Evolutionary conservation across 495 filamentous ascomycete species (phyloP).

Genomic region (Zalerion maritima): DNA sequence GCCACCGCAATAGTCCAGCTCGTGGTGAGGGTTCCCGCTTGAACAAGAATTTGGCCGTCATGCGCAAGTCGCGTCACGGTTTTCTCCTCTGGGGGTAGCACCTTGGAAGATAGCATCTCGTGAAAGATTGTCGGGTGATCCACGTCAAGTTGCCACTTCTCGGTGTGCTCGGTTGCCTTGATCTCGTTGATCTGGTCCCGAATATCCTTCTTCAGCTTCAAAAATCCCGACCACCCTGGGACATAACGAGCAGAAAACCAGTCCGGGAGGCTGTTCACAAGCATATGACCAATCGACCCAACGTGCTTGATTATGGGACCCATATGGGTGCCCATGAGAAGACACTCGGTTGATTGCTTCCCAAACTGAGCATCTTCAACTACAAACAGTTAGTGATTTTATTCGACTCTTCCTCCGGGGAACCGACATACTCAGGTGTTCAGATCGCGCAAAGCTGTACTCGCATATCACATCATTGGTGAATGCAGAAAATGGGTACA

Average conservation of each 20-base stretch:
- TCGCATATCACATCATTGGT: constrained; percentile 15
- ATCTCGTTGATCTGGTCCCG: constrained; percentile 1
- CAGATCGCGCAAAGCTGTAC: no score
- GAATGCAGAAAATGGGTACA: constrained; percentile 15
- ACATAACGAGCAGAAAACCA: background rate
- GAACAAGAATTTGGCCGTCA: constrained; percentile 29
- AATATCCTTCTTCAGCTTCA: constrained; percentile 2
- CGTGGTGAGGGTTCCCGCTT: constrained; percentile 33
- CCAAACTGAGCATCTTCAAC: background rate
- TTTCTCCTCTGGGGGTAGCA: constrained; percentile 14
- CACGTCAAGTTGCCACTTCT: constrained; percentile 2
- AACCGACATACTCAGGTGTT: background rate
- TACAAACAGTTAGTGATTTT: background rate
- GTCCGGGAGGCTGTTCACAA: background rate
- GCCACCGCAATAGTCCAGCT: constrained; percentile 21
- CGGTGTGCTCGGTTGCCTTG: constrained; percentile 1
- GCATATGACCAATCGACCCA: background rate
- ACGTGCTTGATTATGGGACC: constrained; percentile 2
- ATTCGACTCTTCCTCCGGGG: background rate
- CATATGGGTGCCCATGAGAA: constrained; percentile 2
- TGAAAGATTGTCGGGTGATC: constrained; percentile 2
- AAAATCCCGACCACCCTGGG: constrained; percentile 1
- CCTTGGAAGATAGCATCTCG: constrained; percentile 1
- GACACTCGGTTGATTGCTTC: background rate
- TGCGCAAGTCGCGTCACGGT: constrained; percentile 17